phyloP scores from a whole-genome alignment of 176 grass and related monocot species.

The Aegilops bicornis region DNA sequence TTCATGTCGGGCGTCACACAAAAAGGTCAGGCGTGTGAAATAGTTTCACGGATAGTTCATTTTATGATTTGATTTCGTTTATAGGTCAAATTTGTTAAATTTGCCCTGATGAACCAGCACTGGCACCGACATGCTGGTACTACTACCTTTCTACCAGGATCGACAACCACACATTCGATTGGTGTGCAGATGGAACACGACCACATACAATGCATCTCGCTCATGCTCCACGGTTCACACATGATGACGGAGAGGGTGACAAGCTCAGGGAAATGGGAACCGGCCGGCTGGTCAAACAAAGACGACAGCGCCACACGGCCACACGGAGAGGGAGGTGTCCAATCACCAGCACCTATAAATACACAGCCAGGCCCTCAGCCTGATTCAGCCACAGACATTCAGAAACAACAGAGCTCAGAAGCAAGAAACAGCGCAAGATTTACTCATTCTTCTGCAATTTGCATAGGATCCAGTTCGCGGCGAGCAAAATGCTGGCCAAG shows the following conservation, averaged over 20 bases:
- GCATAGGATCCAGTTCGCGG: background rate
- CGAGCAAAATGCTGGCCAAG: background rate
- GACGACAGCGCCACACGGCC: background rate
- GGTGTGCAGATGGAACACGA: background rate
- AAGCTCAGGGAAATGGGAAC: background rate
- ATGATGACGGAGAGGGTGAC: constrained; percentile 23
- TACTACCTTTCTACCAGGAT: too few relatives aligned
- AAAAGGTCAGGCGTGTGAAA: too few relatives aligned
- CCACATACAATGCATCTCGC: background rate
- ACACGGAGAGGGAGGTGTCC: too few relatives aligned
- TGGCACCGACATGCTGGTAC: too few relatives aligned
- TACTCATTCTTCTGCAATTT: too few relatives aligned
- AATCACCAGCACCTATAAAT: constrained; percentile 18
- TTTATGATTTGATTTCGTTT: too few relatives aligned
- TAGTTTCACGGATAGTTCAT: too few relatives aligned
- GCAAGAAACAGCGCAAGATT: background rate
- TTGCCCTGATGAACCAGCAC: too few relatives aligned
- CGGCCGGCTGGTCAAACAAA: background rate
- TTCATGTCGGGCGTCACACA: too few relatives aligned
- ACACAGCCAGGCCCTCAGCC: background rate
- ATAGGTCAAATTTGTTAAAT: too few relatives aligned
- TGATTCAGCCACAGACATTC: background rate
- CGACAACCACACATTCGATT: background rate
- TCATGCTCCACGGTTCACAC: background rate
- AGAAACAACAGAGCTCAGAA: background rate